Evolutionary conservation across 495 filamentous ascomycete species (phyloP).

Genomic region (Talaromyces proteolyticus): DNA sequence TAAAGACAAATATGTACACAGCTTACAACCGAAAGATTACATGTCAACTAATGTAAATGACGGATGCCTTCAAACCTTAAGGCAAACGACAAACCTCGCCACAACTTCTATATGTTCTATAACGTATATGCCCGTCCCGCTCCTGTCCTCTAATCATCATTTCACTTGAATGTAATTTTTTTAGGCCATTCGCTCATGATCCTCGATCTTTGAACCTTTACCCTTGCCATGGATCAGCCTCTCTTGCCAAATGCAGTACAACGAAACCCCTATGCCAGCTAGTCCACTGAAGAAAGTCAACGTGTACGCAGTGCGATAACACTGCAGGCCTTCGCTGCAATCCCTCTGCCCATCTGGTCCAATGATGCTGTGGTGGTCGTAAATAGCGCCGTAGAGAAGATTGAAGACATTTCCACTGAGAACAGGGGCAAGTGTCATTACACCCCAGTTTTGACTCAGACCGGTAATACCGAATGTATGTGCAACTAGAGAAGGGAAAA

Average conservation of each 20-base stretch:
- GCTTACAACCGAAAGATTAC: too few species aligned
- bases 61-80: too few species aligned
- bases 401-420: slow-evolving; percentile 89
- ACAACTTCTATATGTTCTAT: too few species aligned
- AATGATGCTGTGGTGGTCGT: slow-evolving; percentile 72
- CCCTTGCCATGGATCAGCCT: slow-evolving; percentile 21
- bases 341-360: slow-evolving; percentile 59
- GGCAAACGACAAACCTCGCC: too few species aligned
- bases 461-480: slow-evolving; percentile 88
- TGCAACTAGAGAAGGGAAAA: slow-evolving; percentile 85
- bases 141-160: too few species aligned
- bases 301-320: slow-evolving; percentile 77
- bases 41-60: too few species aligned
- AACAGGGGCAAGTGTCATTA: slow-evolving; percentile 83
- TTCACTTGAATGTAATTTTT: too few species aligned
- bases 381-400: slow-evolving; percentile 70
- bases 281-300: slow-evolving; percentile 74
- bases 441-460: slow-evolving; percentile 89
- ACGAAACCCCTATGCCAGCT: slow-evolving; percentile 58
- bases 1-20: too few species aligned
- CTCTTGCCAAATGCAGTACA: slow-evolving; percentile 76
- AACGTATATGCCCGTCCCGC: too few species aligned
- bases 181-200: slow-evolving; percentile 13
- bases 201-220: slow-evolving; percentile 23
- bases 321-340: slow-evolving; percentile 74